Evolutionary conservation across 208 protist genomes (phyloP), one percentile per base, ranked within the genome.

Genomic region (Borovskyia barvae): DNA sequence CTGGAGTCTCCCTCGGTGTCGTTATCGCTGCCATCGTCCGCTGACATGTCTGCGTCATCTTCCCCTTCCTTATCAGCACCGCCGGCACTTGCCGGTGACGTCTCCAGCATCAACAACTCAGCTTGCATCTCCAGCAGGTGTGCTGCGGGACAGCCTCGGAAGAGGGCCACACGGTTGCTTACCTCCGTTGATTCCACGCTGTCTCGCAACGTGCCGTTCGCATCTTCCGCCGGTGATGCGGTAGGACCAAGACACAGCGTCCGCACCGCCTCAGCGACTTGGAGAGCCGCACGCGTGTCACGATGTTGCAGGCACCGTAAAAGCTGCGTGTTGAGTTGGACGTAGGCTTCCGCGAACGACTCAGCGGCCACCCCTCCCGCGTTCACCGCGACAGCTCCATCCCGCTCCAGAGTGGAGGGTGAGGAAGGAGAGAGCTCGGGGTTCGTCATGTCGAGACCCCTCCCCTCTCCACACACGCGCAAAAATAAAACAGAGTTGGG

Each of bases 271-370:
- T 57, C 48, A 3, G 64, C 64, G 12, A 49, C 63, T 19, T 47
- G 47, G 22, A 63, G 37, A 20, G 64, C 64, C 12, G 30, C 48
- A 11, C 4, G 4, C 9, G 35, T 40, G 14, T 63, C 11, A 43
- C 29, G 22, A 7, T 22, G n/a, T 37, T 71, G 64, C 37, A 71
- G 64, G 5, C 58, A 49, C 24, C 45, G 24, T 26, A 71, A 46
- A 4, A 71, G 46, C 30, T 58, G 47, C 20, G 56, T 43, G n/a
- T 9, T 35, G 26, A 71, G 55, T 19, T 47, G 54, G 9, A 71
- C 50, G 35, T 71, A 71, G 5, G 6, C 28, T 5, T 53, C 56
- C 22, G 57, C 61, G 2, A 67, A 43, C 4, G 41, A 19, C 35
- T 42, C 61, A 1, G 37, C 35, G 33, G 51, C 40, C 48, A 5